These are phyloP conservation scores for Torrubiellomyces zombiae DNA, from an alignment of 2,329 filamentous ascomycete species.

Conservation along the genomic window DNA sequence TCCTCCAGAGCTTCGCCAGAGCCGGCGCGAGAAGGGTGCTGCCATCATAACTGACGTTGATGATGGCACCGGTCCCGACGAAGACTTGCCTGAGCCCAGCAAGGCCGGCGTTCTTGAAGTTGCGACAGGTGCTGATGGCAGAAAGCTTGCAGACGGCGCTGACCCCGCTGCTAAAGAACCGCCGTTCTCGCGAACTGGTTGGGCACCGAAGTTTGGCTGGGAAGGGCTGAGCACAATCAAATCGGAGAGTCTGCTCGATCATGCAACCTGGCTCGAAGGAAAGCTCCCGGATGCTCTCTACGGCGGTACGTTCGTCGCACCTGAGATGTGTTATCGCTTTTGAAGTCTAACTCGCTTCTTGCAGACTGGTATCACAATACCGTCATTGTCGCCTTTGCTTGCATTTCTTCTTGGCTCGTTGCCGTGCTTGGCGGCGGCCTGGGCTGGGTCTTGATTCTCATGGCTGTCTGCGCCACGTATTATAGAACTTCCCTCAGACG, in stretches of 20 bases:
- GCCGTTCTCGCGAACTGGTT: slow-evolving; percentile 47
- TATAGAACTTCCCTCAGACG: slow-evolving; percentile 90
- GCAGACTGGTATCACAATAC: slow-evolving; percentile 98
- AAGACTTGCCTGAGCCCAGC: slow-evolving; percentile 61
- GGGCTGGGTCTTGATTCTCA: slow-evolving; percentile 83
- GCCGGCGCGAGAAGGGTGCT: slow-evolving; percentile 35
- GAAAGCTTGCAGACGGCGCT: slow-evolving; percentile 29
- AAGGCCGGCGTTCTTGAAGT: slow-evolving; percentile 50
- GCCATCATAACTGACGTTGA: slow-evolving; percentile 68
- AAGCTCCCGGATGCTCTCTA: slow-evolving; percentile 80
- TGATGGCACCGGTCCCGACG: slow-evolving; percentile 49
- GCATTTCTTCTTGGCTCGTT: slow-evolving; percentile 76
- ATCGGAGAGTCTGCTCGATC: slow-evolving; percentile 60
- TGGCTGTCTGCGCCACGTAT: slow-evolving; percentile 85
- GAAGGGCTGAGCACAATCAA: slow-evolving; percentile 38
- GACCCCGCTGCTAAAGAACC: slow-evolving; percentile 35
- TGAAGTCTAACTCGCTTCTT: slow-evolving; percentile 4
- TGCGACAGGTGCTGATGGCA: slow-evolving; percentile 30
- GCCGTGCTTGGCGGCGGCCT: slow-evolving; percentile 81
- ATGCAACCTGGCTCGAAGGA: slow-evolving; percentile 73
- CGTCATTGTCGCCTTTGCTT: slow-evolving; percentile 85
- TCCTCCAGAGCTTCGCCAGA: slow-evolving; percentile 18
- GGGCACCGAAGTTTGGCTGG: slow-evolving; percentile 75
- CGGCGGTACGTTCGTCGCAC: slow-evolving; percentile 42
- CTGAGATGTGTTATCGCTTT: not conserved